These are phyloP conservation scores for Monilinia aucupariae DNA, from an alignment of 2,329 filamentous ascomycete genomes.

Conservation along the genomic window DNA sequence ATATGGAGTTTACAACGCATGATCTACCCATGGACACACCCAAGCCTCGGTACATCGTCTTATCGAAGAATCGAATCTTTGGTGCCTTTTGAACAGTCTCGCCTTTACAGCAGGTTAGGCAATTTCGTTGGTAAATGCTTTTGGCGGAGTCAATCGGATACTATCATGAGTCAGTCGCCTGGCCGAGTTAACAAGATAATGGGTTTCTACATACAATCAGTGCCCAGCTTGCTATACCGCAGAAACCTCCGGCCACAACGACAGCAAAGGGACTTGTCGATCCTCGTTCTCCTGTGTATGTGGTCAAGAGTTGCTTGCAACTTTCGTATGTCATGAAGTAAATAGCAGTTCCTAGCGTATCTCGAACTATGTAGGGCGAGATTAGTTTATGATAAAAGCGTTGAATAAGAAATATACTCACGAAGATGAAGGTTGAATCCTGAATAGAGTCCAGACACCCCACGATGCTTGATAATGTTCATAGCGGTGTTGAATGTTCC, in stretches of 20 bases:
- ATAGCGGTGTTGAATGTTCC: conserved; percentile 71
- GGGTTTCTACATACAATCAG: conserved; percentile 24
- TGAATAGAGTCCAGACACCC: conserved; percentile 69
- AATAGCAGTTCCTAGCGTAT: conserved; percentile 76
- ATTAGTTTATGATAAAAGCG: background rate
- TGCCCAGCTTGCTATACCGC: conserved; percentile 79
- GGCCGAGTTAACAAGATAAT: background rate
- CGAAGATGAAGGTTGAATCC: conserved; percentile 73
- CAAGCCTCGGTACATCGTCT: conserved; percentile 75
- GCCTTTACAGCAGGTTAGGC: conserved; percentile 63
- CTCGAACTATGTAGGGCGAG: conserved; percentile 53
- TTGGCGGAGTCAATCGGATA: conserved; percentile 74
- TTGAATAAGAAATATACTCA: conserved; percentile 45
- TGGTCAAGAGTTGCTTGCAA: conserved; percentile 74
- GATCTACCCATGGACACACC: conserved; percentile 79
- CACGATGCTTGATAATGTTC: conserved; percentile 71
- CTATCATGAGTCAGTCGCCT: conserved; percentile 11
- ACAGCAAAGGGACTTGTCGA: conserved; percentile 77
- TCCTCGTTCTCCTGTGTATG: conserved; percentile 63
- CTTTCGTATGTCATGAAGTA: conserved; percentile 91
- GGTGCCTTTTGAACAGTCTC: conserved; percentile 58
- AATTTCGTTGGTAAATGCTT: conserved; percentile 78
- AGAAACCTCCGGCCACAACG: conserved; percentile 71
- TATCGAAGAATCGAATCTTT: conserved; percentile 72
- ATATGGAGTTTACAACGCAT: conserved; percentile 79